Evolutionary conservation across 2,329 filamentous ascomycete species (phyloP).

Genomic region (Fusarium dimerum): DNA sequence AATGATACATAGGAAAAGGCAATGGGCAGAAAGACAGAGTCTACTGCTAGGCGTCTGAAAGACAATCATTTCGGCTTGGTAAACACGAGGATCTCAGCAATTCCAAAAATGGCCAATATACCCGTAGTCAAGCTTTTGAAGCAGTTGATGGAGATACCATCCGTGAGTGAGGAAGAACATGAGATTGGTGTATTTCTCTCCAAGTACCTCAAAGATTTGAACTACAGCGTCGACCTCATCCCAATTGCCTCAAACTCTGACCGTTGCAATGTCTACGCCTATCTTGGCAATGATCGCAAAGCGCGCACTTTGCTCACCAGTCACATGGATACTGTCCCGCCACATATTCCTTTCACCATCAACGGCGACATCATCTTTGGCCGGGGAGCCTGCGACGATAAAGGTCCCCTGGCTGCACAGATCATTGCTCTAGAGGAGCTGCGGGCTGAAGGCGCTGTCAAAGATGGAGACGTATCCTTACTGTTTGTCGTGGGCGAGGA

Average conservation of each 20-base stretch:
- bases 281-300: background rate
- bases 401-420: conserved; percentile 67
- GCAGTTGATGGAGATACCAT: background rate
- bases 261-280: background rate
- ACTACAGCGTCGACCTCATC: background rate
- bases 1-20: too few relatives aligned
- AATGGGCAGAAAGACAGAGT: too few relatives aligned
- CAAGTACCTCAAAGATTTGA: background rate
- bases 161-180: background rate
- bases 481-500: conserved; percentile 67
- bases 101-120: background rate
- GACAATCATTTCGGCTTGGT: too few relatives aligned
- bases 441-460: conserved; percentile 5
- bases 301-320: background rate
- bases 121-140: background rate
- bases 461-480: conserved; percentile 45
- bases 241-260: background rate
- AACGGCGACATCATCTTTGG: conserved; percentile 50
- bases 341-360: conserved; percentile 64
- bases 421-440: conserved; percentile 52
- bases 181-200: background rate
- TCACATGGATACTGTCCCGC: conserved; percentile 69
- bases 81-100: too few relatives aligned
- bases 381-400: conserved; percentile 68
- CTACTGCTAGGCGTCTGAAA: too few relatives aligned